Percentiles rank a stretch among this genome's conserved stretches.
Evolutionary conservation across 2,329 filamentous ascomycete species (phyloP).

Genomic region (Penicillium sp.): DNA sequence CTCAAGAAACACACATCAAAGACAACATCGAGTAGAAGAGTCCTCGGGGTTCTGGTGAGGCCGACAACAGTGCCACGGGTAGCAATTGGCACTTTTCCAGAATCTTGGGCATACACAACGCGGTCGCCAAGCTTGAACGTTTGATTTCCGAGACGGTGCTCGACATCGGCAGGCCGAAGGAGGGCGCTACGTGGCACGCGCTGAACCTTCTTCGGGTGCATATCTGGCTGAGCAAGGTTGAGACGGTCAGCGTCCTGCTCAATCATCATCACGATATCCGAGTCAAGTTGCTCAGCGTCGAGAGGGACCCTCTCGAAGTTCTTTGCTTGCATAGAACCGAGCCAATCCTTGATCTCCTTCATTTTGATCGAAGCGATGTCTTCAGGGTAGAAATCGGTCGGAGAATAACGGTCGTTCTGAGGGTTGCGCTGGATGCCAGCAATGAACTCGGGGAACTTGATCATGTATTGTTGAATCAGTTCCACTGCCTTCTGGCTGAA

Average conservation of each 20-base stretch:
- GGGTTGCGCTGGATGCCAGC: slow-evolving; percentile 81
- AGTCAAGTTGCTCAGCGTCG: slow-evolving; percentile 94
- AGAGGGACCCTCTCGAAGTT: slow-evolving; percentile 93
- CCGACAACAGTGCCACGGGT: slow-evolving; percentile 91
- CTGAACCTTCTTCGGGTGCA: slow-evolving; percentile 66
- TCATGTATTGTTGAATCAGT: slow-evolving; percentile 84
- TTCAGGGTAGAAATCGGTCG: slow-evolving; percentile 79
- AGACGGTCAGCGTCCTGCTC: slow-evolving; percentile 69
- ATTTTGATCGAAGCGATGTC: slow-evolving; percentile 71
- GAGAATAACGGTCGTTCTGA: slow-evolving; percentile 75
- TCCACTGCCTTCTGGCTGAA: slow-evolving; percentile 82
- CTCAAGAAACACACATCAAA: slow-evolving; percentile 98
- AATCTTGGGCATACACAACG: slow-evolving; percentile 86
- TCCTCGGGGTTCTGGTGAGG: slow-evolving; percentile 80
- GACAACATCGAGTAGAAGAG: slow-evolving; percentile 80
- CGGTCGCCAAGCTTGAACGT: slow-evolving; percentile 81
- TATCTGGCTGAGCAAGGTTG: slow-evolving; percentile 50
- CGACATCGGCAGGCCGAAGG: slow-evolving; percentile 91
- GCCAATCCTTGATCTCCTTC: slow-evolving; percentile 90
- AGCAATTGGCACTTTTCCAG: slow-evolving; percentile 91
- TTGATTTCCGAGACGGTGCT: slow-evolving; percentile 84
- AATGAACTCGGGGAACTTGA: slow-evolving; percentile 91
- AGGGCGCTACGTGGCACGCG: slow-evolving; percentile 82
- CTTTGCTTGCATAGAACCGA: slow-evolving; percentile 87
- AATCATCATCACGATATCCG: slow-evolving; percentile 76